Percentiles rank a stretch among this genome's conserved stretches.
Conservation (phyloP, 768 basidiomycete genomes). For the Mycena metata region DNA sequence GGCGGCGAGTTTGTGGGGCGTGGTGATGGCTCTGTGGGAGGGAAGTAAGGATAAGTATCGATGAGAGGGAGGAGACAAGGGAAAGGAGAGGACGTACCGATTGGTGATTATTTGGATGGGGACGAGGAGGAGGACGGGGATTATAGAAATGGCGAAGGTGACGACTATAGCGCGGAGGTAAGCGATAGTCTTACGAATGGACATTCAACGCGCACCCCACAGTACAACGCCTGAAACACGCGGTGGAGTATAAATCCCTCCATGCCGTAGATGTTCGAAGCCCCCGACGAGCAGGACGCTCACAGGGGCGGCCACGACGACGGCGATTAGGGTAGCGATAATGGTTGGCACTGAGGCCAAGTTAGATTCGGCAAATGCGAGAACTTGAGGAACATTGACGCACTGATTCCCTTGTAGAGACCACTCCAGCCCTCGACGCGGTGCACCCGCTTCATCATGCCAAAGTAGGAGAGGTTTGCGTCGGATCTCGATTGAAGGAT, state of each 20-base stretch:
- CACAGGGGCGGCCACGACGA: neutral
- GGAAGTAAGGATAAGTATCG: neutral
- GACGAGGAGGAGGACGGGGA: slow-evolving; percentile 29
- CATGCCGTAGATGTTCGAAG: too few relatives aligned
- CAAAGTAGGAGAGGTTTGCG: slow-evolving; percentile 15
- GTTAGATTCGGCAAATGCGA: neutral
- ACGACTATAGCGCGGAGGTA: neutral
- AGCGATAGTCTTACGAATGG: neutral
- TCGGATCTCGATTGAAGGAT: neutral
- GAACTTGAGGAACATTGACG: neutral
- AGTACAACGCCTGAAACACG: too few relatives aligned
- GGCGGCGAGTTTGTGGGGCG: slow-evolving; percentile 25
- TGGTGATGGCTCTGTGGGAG: slow-evolving; percentile 27
- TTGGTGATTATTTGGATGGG: slow-evolving; percentile 31
- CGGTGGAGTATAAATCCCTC: too few relatives aligned
- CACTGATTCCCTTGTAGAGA: slow-evolving; percentile 33
- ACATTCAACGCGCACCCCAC: neutral
- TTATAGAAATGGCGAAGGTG: neutral
- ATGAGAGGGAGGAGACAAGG: too few relatives aligned
- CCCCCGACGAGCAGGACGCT: neutral
- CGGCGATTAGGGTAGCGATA: slow-evolving; percentile 9
- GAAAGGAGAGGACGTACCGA: slow-evolving; percentile 10
- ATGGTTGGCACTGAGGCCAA: slow-evolving; percentile 26
- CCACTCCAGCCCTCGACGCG: slow-evolving; percentile 28
- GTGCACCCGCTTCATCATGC: slow-evolving; percentile 26